Conservation (phyloP, 2,329 filamentous ascomycete species). For the Phaeoacremonium minimum region DNA sequence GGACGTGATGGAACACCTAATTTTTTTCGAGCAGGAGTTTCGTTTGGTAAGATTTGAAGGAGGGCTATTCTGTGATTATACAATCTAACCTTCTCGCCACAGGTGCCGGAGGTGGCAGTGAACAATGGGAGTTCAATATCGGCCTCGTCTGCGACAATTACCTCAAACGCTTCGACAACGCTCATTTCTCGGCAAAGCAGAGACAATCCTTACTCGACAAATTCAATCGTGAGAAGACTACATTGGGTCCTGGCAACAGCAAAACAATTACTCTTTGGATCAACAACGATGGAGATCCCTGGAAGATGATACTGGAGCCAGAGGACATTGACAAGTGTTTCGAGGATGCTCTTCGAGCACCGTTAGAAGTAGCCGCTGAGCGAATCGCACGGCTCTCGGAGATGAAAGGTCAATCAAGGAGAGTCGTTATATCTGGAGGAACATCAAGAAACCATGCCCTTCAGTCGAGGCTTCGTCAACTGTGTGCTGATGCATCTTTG, state of each 20-base stretch:
- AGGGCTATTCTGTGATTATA: neutral
- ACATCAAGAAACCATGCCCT: slow-evolving; percentile 1
- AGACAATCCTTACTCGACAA: slow-evolving; percentile 1
- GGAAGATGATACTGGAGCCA: neutral
- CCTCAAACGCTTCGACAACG: neutral
- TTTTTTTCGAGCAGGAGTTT: neutral
- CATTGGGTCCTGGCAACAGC: neutral
- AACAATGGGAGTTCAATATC: slow-evolving; percentile 5
- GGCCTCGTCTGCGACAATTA: slow-evolving; percentile 2
- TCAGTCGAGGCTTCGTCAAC: neutral
- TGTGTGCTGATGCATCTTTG: neutral
- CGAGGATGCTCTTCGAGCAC: neutral
- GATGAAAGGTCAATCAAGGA: neutral
- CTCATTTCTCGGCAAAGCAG: neutral
- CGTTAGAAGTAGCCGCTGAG: neutral
- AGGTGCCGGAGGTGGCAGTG: slow-evolving; percentile 6
- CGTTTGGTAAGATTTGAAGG: slow-evolving; percentile 5
- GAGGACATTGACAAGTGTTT: neutral
- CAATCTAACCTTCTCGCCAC: neutral
- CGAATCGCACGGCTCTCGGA: neutral
- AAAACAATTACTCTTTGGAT: neutral
- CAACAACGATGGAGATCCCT: neutral
- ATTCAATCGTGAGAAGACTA: neutral
- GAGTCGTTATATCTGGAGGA: slow-evolving; percentile 1
- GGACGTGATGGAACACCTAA: neutral